phyloP scores from a whole-genome alignment of 2,329 filamentous ascomycete species.

The Exophiala mesophila region DNA sequence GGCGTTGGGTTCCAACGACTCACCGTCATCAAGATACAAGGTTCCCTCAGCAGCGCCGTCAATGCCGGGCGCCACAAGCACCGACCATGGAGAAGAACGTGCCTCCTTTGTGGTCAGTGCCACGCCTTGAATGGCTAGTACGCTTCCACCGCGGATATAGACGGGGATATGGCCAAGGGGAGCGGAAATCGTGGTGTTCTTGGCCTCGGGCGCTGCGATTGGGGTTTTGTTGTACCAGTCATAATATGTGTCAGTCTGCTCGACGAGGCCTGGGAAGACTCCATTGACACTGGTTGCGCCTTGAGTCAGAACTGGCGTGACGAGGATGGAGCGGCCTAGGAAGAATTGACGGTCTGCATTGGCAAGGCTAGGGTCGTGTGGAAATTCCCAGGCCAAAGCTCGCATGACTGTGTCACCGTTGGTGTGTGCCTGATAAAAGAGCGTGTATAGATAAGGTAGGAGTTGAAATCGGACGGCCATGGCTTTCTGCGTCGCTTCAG shows the following conservation, averaged over 20 bases:
- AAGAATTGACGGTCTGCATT: slow-evolving; percentile 67
- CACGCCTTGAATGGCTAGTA: slow-evolving; percentile 64
- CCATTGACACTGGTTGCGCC: slow-evolving; percentile 59
- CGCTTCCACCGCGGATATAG: slow-evolving; percentile 61
- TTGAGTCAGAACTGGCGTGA: slow-evolving; percentile 61
- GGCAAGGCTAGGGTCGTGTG: slow-evolving; percentile 63
- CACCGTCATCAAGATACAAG: slow-evolving; percentile 72
- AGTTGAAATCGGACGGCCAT: slow-evolving; percentile 68
- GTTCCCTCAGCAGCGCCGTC: slow-evolving; percentile 54
- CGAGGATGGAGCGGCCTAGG: slow-evolving; percentile 60
- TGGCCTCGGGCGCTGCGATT: slow-evolving; percentile 46
- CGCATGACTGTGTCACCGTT: slow-evolving; percentile 67
- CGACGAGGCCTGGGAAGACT: slow-evolving; percentile 62
- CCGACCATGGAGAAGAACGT: slow-evolving; percentile 60
- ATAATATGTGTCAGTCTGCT: slow-evolving; percentile 58
- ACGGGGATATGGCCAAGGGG: slow-evolving; percentile 67
- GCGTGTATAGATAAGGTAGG: slow-evolving; percentile 71
- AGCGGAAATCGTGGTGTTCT: slow-evolving; percentile 56
- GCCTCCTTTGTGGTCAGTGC: slow-evolving; percentile 62
- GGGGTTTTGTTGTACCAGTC: slow-evolving; percentile 70
- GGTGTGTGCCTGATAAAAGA: slow-evolving; percentile 62
- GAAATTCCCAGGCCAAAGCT: slow-evolving; percentile 67
- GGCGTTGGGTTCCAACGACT: slow-evolving; percentile 54
- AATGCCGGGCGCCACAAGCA: slow-evolving; percentile 58
- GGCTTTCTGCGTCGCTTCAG: slow-evolving; percentile 58